phyloP scores from a whole-genome alignment of 2,329 filamentous ascomycete genomes.

The Xylariaceae sp. region DNA sequence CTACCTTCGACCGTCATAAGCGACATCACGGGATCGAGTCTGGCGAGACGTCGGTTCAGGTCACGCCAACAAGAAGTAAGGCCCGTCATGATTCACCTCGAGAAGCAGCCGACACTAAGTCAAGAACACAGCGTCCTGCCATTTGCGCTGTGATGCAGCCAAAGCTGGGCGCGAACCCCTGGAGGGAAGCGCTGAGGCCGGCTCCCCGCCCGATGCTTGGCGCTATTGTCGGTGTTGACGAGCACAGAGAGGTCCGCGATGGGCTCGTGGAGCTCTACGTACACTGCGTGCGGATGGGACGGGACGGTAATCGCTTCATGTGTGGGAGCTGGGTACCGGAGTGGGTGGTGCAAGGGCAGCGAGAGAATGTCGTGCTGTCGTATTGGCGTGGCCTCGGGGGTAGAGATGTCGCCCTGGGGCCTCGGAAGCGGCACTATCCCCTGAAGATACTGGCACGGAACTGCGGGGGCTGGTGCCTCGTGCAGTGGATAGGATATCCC shows the following conservation, averaged over 20 bases:
- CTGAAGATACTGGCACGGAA: background rate
- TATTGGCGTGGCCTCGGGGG: background rate
- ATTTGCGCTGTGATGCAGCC: background rate
- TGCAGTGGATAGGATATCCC: background rate
- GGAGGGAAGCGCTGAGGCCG: background rate
- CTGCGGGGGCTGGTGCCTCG: background rate
- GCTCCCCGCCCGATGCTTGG: background rate
- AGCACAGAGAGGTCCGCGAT: background rate
- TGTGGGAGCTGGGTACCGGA: background rate
- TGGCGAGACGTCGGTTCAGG: background rate
- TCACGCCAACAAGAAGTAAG: background rate
- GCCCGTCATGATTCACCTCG: background rate
- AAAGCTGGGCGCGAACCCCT: no score
- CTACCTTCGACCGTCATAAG: background rate
- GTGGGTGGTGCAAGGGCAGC: background rate
- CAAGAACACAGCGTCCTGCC: background rate
- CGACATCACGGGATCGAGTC: background rate
- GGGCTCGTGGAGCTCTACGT: background rate
- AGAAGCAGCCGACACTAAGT: no score
- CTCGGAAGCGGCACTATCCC: background rate
- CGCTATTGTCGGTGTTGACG: background rate
- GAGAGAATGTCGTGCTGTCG: background rate
- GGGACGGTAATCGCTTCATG: background rate
- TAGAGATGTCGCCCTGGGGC: background rate
- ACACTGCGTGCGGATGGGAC: background rate